Evolutionary conservation across 371 early-diverging fungal genomes (phyloP).

Genomic region (Mucor saturninus): DNA sequence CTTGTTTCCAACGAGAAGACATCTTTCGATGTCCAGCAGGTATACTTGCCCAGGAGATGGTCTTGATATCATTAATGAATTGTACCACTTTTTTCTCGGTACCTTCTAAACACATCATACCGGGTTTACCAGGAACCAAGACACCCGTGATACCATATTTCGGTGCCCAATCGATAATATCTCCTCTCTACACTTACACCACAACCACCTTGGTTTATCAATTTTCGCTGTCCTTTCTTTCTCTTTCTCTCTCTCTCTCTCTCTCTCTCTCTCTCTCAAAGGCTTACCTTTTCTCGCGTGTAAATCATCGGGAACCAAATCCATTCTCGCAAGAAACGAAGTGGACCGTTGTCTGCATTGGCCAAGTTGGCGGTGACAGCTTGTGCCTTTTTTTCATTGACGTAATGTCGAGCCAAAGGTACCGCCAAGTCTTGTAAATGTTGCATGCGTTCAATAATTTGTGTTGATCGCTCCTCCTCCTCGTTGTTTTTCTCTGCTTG

Average conservation of each 20-base stretch:
- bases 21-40: conserved; percentile 47
- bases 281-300: conserved; percentile 44
- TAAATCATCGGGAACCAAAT: conserved; percentile 59
- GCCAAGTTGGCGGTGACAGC: neutral
- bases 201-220: too few species aligned
- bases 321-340: conserved; percentile 43
- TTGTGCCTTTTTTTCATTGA: conserved; percentile 7
- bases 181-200: conserved; percentile 30
- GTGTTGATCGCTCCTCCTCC: conserved; percentile 28
- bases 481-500: too few species aligned
- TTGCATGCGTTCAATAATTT: conserved; percentile 36
- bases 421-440: conserved; percentile 27
- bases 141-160: conserved; percentile 47
- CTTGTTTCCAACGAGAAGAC: conserved; percentile 45
- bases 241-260: too few species aligned
- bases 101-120: conserved; percentile 46
- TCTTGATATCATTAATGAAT: conserved; percentile 52
- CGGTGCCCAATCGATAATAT: conserved; percentile 52
- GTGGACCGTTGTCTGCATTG: conserved; percentile 18
- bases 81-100: conserved; percentile 38
- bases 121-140: conserved; percentile 51
- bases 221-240: too few species aligned
- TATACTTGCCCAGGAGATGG: conserved; percentile 47
- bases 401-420: conserved; percentile 6
- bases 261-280: neutral